Conservation (phyloP, 1,284 basidiomycete species). For the Chiua sp. region DNA sequence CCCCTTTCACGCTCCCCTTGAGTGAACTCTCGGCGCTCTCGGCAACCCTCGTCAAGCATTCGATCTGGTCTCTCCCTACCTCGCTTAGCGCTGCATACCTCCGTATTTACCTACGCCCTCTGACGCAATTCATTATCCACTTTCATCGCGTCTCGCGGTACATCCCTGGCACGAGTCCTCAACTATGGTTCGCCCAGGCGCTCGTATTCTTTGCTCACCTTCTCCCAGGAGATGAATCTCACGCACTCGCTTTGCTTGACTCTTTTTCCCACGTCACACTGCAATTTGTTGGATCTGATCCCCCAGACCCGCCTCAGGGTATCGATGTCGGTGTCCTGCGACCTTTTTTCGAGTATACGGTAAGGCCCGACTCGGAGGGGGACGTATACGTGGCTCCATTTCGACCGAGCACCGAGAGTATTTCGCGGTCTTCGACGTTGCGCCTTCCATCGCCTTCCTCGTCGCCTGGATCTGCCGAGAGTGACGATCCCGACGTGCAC, state of each 20-base stretch:
- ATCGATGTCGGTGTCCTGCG: conserved; percentile 44
- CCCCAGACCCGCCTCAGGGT: conserved; percentile 29
- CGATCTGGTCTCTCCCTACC: conserved; percentile 49
- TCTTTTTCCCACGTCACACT: conserved; percentile 25
- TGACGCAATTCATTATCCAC: conserved; percentile 55
- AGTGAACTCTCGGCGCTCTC: conserved; percentile 55
- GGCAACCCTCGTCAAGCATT: conserved; percentile 52
- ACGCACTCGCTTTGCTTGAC: conserved; percentile 24
- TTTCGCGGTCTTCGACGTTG: conserved; percentile 57
- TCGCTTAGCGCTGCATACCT: conserved; percentile 12
- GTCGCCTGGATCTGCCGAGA: background rate
- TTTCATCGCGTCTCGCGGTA: conserved; percentile 62
- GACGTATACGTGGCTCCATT: conserved; percentile 52
- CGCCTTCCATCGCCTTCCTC: conserved; percentile 44
- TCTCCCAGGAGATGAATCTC: conserved; percentile 70
- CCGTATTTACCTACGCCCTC: conserved; percentile 50
- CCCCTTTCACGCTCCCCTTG: conserved; percentile 65
- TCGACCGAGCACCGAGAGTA: conserved; percentile 54
- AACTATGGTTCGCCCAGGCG: conserved; percentile 70
- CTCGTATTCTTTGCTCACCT: conserved; percentile 58
- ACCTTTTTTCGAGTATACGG: conserved; percentile 62
- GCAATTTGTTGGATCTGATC: conserved; percentile 15
- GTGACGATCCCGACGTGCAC: background rate
- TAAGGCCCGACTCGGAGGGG: conserved; percentile 36
- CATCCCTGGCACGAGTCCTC: conserved; percentile 56